Conservation (phyloP, 2,329 filamentous ascomycete genomes). For the Penicillium concentricum region DNA sequence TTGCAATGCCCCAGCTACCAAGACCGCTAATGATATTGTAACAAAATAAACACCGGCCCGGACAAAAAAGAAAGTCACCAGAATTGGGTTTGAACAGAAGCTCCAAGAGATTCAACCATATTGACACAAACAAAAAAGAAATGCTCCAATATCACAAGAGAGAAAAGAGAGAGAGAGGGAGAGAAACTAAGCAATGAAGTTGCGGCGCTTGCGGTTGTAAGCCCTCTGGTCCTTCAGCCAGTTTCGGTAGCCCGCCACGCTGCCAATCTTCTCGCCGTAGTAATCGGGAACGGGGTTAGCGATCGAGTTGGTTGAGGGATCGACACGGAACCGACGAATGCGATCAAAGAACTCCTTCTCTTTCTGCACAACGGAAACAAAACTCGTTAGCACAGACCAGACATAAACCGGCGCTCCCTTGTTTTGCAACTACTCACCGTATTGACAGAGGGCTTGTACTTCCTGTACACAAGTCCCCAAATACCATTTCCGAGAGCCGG, state of each 20-base stretch:
- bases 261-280: slow-evolving; percentile 97
- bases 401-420: background rate
- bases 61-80: slow-evolving; percentile 15
- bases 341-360: slow-evolving; percentile 91
- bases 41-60: slow-evolving; percentile 24
- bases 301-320: slow-evolving; percentile 83
- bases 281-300: slow-evolving; percentile 95
- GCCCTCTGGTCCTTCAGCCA: slow-evolving; percentile 98
- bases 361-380: slow-evolving; percentile 56
- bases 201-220: slow-evolving; percentile 82
- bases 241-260: slow-evolving; percentile 83
- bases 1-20: slow-evolving; percentile 21
- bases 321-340: slow-evolving; percentile 88
- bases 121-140: slow-evolving; percentile 15
- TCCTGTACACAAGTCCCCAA: slow-evolving; percentile 74
- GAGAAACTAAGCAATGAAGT: slow-evolving; percentile 35
- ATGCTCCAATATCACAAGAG: slow-evolving; percentile 1
- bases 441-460: slow-evolving; percentile 69
- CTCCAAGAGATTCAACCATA: slow-evolving; percentile 10
- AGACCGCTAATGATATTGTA: slow-evolving; percentile 26
- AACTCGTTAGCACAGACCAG: background rate
- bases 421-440: slow-evolving; percentile 49
- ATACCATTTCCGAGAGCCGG: slow-evolving; percentile 76
- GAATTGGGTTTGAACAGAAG: slow-evolving; percentile 2
- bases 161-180: background rate